phyloP scores from a whole-genome alignment of 2,329 filamentous ascomycete genomes.

The Ophiostoma australiae region DNA sequence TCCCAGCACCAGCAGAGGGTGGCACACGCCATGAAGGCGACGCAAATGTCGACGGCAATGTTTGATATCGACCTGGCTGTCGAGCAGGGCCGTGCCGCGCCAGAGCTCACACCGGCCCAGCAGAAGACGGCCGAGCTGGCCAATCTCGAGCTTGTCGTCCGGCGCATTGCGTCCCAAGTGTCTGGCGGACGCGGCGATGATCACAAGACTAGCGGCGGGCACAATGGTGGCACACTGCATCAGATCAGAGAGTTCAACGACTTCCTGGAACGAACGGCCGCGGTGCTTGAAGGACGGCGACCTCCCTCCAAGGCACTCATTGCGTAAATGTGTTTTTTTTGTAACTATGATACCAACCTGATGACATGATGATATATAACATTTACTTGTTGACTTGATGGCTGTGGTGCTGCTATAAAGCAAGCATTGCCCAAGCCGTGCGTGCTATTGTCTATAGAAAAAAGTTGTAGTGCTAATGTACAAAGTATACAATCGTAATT shows the following conservation, averaged over 20 bases:
- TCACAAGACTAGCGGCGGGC: constrained; percentile 40
- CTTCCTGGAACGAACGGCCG: constrained; percentile 57
- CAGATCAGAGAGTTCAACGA: constrained; percentile 59
- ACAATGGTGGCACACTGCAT: constrained; percentile 45
- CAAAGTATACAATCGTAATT: constrained; percentile 14
- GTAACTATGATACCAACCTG: background rate
- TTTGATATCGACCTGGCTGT: constrained; percentile 57
- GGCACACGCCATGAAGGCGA: constrained; percentile 47
- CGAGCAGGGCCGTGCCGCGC: constrained; percentile 41
- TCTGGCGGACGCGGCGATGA: constrained; percentile 39
- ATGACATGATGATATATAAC: constrained; percentile 3
- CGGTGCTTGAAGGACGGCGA: constrained; percentile 45
- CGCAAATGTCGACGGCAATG: constrained; percentile 54
- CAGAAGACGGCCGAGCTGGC: constrained; percentile 48
- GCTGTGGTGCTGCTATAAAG: background rate
- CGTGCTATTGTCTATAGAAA: background rate
- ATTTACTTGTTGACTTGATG: background rate
- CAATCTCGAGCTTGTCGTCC: constrained; percentile 54
- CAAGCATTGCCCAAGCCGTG: background rate
- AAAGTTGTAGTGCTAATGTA: constrained; percentile 22
- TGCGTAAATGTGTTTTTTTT: background rate
- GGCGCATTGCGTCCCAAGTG: constrained; percentile 51
- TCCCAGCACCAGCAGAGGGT: constrained; percentile 54
- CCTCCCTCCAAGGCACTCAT: background rate
- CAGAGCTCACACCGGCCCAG: constrained; percentile 41